These are phyloP conservation scores for Geranium brycei DNA, from an alignment of 345 rosid genomes.

Conservation along the genomic window DNA sequence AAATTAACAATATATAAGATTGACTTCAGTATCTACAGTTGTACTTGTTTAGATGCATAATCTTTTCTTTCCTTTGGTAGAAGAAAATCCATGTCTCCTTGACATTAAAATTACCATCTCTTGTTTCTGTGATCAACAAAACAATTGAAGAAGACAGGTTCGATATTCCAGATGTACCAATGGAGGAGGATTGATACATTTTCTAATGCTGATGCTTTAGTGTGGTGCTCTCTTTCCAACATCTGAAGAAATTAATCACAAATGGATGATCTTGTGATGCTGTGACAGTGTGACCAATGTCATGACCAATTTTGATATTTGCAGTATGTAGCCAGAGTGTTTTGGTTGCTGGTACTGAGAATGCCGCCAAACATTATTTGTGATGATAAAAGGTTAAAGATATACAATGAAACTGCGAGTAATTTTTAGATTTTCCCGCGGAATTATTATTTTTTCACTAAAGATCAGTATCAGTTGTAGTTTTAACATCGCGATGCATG, in stretches of 20 bases:
- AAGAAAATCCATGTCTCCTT: slow-evolving; percentile 26
- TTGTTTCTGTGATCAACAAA: slow-evolving; percentile 49
- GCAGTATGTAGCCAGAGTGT: not conserved
- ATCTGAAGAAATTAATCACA: no score
- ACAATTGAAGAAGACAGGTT: slow-evolving; percentile 76
- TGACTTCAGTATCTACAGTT: not conserved
- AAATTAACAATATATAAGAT: not conserved
- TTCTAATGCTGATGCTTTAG: not conserved
- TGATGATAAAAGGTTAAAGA: not conserved
- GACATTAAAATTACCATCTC: slow-evolving; percentile 37
- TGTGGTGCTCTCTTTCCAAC: no score
- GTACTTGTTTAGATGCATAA: not conserved
- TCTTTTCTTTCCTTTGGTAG: not conserved
- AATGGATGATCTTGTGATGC: not conserved
- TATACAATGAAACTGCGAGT: no score
- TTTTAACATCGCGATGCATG: no score
- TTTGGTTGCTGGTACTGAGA: no score
- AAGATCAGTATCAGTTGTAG: no score
- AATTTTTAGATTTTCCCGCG: no score
- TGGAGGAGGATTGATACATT: slow-evolving; percentile 72
- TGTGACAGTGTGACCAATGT: no score
- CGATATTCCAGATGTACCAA: slow-evolving; percentile 94
- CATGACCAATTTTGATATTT: not conserved
- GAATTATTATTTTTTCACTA: no score
- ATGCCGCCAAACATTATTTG: no score